Percentiles rank a stretch among this genome's conserved stretches.
Conservation (phyloP, 805 yeast genomes). For the Yarrowia sp. region DNA sequence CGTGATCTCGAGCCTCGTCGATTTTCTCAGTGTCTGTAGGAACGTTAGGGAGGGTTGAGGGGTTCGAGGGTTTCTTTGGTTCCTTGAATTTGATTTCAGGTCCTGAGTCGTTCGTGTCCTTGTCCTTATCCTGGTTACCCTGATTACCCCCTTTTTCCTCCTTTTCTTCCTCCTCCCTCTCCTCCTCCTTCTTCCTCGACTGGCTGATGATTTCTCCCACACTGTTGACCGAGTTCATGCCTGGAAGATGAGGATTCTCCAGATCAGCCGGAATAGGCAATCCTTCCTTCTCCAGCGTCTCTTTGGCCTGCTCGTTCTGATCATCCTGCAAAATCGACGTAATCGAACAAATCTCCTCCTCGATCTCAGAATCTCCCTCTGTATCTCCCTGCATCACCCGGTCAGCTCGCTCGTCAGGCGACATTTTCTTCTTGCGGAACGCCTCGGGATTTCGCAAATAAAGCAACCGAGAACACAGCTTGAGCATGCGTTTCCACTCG, state of each 20-base stretch:
- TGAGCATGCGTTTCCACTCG: conserved; percentile 58
- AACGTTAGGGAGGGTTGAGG: neutral
- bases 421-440: conserved; percentile 48
- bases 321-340: neutral
- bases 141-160: too few species aligned
- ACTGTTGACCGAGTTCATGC: neutral
- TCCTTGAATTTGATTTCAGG: conserved; percentile 61
- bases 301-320: conserved; percentile 14
- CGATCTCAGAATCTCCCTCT: conserved; percentile 1
- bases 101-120: too few species aligned
- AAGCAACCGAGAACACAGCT: conserved; percentile 41
- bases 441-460: conserved; percentile 69
- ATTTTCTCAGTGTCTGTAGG: neutral
- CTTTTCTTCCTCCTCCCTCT: too few species aligned
- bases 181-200: neutral
- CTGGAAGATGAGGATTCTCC: neutral
- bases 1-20: neutral
- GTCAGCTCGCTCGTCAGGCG: conserved; percentile 19
- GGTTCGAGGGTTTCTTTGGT: conserved; percentile 40
- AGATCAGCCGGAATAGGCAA: neutral
- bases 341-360: conserved; percentile 20
- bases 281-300: neutral
- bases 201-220: neutral
- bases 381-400: neutral
- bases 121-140: conserved; percentile 44